Percentiles rank a stretch among this genome's conserved stretches.
Evolutionary conservation across 495 filamentous ascomycete genomes (phyloP).

Genomic region (Massariosphaeria phaeospora): DNA sequence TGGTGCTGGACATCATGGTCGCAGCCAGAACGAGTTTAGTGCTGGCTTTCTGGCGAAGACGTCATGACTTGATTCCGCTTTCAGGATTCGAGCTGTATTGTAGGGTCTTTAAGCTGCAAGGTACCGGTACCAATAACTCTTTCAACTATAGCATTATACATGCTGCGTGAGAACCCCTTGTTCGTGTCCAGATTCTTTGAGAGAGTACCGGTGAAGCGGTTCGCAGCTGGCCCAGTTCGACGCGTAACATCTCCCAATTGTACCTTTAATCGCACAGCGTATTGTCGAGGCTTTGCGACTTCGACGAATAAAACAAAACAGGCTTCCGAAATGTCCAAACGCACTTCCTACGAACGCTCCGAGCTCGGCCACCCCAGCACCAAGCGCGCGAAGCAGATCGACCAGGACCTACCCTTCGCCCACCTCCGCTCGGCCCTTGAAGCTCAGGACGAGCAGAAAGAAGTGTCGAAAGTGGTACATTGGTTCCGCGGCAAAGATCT

Average conservation of each 20-base stretch:
- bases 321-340: constrained; percentile 12
- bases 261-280: not conserved
- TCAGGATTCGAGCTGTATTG: not conserved
- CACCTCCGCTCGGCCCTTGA: constrained; percentile 34
- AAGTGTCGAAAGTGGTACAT: constrained; percentile 37
- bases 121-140: no score
- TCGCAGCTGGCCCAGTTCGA: no score
- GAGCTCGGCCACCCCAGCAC: constrained; percentile 42
- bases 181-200: no score
- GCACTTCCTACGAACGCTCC: constrained; percentile 7
- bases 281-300: not conserved
- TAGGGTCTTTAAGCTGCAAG: not conserved
- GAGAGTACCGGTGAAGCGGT: no score
- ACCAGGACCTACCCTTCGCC: constrained; percentile 37
- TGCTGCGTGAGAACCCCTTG: no score
- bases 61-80: not conserved
- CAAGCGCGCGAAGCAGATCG: constrained; percentile 46
- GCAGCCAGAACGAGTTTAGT: no score
- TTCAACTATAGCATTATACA: no score
- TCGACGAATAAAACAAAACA: not conserved
- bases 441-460: constrained; percentile 27
- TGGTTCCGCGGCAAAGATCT: constrained; percentile 46
- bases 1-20: no score
- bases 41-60: no score
- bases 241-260: not conserved